Percentiles rank a stretch among this genome's conserved stretches.
Conservation (phyloP, 2,329 filamentous ascomycete genomes). For the Xylariaceae sp. region DNA sequence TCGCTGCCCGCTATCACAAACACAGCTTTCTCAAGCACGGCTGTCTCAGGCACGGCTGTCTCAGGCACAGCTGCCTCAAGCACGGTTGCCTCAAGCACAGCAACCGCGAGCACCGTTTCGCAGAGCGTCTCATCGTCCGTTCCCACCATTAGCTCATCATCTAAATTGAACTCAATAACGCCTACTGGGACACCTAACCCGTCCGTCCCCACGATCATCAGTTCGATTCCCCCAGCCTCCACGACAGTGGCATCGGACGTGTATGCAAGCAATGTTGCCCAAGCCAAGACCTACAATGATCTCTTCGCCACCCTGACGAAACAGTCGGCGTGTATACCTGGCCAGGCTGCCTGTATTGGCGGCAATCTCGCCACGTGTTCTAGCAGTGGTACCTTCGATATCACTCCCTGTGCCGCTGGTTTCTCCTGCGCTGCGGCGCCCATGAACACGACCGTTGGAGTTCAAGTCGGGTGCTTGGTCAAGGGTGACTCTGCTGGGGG, state of each 20-base stretch:
- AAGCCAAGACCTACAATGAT: conserved; percentile 42
- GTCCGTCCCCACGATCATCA: conserved; percentile 39
- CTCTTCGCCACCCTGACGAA: conserved; percentile 41
- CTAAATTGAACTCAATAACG: conserved; percentile 21
- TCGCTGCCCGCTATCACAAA: conserved; percentile 3
- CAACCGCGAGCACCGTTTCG: neutral
- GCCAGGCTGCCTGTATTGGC: conserved; percentile 48
- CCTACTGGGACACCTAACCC: conserved; percentile 35
- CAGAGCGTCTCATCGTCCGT: conserved; percentile 6
- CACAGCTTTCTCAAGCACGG: conserved; percentile 1
- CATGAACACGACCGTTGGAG: conserved; percentile 42
- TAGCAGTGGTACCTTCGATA: conserved; percentile 35
- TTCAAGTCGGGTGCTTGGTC: conserved; percentile 45
- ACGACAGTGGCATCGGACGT: conserved; percentile 37
- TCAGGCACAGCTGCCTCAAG: conserved; percentile 3
- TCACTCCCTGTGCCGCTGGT: conserved; percentile 33
- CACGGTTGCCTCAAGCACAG: conserved; percentile 5
- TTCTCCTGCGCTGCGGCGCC: conserved; percentile 50
- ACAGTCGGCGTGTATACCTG: conserved; percentile 40
- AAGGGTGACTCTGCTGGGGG: no score
- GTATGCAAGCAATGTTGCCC: conserved; percentile 41
- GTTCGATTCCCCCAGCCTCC: conserved; percentile 32
- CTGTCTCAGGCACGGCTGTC: conserved; percentile 3
- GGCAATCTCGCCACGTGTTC: conserved; percentile 45
- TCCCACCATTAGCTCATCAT: conserved; percentile 15